These are phyloP conservation scores for Xenosphaeropsis pyriputrescens DNA, from an alignment of 2,329 filamentous ascomycete genomes.

Conservation along the genomic window DNA sequence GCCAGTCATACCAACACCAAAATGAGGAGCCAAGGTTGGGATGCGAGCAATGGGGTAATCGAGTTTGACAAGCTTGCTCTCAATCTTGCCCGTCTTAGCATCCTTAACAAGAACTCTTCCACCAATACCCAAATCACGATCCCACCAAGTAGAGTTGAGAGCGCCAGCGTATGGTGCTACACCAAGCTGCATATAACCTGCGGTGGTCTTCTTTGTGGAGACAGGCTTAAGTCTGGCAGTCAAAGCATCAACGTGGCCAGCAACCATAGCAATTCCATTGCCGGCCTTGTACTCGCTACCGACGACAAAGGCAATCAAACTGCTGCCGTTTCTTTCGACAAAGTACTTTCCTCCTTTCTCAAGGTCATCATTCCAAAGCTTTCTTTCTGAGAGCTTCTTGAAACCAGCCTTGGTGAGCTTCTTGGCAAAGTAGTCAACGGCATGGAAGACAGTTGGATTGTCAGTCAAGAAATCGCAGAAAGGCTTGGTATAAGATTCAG, in stretches of 20 bases:
- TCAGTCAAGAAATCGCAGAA: conserved; percentile 78
- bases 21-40: conserved; percentile 86
- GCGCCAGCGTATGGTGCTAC: conserved; percentile 88
- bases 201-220: conserved; percentile 67
- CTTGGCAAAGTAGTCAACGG: conserved; percentile 63
- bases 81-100: conserved; percentile 56
- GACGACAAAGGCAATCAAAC: conserved; percentile 72
- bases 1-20: conserved; percentile 61
- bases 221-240: conserved; percentile 87
- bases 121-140: conserved; percentile 81
- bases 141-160: conserved; percentile 89
- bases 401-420: conserved; percentile 63
- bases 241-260: conserved; percentile 84
- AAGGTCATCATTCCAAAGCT: conserved; percentile 61
- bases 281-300: conserved; percentile 70
- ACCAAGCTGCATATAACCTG: conserved; percentile 77
- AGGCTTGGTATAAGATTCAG: conserved; percentile 62
- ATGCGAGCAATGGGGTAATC: conserved; percentile 91
- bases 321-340: conserved; percentile 70
- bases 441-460: conserved; percentile 90
- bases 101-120: conserved; percentile 79
- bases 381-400: conserved; percentile 62
- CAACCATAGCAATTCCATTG: conserved; percentile 78
- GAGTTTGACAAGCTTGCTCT: conserved; percentile 72
- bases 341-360: conserved; percentile 80